Evolutionary conservation across 176 grass and related monocot genomes (phyloP), one percentile per base, ranked within the genome.

Genomic region (Phoenix roebelenii): DNA sequence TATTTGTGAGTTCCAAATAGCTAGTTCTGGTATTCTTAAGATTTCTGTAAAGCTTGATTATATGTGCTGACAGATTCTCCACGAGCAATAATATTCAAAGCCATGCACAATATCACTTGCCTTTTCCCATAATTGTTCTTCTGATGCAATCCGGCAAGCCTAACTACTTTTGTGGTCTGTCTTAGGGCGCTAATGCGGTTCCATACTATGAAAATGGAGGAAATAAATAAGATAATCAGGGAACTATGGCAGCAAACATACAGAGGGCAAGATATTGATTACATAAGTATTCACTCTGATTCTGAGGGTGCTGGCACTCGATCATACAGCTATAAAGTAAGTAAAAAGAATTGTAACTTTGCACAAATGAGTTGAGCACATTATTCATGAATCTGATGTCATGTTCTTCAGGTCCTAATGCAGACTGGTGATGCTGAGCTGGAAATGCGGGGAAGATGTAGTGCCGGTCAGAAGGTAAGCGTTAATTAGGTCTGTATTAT

Each of bases 211-310:
- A 96, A 96, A 82, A 96, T 96, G 91, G 91, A 96, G 66, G 91
- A 96, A 72, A 96, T 96, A 76, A 96, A 96, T 73, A 87, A 90
- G 73, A 96, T 90, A 79, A 96, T 96, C 51, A 96, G 87, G 75
- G 91, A 96, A 87, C 70, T 96, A 29, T 96, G 91, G 91, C 91
- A 96, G 51, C 91, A 96, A 72, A 96, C 91, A 56, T 96, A 96
- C 58, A 82, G 91, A 75, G 91, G 91, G 3, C 86, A 96, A 74
- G 91, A 96, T 82, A 90, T 96, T 55, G 91, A 96, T 80, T 90
- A 74, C 53, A 90, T 96, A 69, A 90, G 91, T 63, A 96, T 96
- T 55, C 74, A 75, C 71, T 96, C 91, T 70, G 86, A 96, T 79
- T 87, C 86, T 25, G 91, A 96, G 68, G 86, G 86, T 66, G 75